These are phyloP conservation scores for Paecilomyces sp. DNA, from an alignment of 2,329 filamentous ascomycete genomes.

Conservation along the genomic window DNA sequence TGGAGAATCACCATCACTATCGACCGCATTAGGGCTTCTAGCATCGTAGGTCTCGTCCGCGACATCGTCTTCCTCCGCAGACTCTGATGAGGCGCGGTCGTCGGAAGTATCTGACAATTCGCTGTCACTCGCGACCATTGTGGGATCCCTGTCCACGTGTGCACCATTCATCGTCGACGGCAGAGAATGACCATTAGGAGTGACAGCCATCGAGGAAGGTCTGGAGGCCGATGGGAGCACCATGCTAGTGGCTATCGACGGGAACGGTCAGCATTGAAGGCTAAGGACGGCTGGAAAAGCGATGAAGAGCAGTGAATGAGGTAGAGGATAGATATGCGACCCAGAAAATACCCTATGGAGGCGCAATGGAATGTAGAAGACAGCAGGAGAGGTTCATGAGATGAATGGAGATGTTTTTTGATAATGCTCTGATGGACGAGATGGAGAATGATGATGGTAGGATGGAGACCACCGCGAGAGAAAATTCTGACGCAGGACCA, in stretches of 20 bases:
- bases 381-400: slow-evolving; percentile 22
- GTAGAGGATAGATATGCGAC: slow-evolving; percentile 28
- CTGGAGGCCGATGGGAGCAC: slow-evolving; percentile 37
- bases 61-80: slow-evolving; percentile 33
- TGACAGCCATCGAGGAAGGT: slow-evolving; percentile 22
- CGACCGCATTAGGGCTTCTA: slow-evolving; percentile 28
- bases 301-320: slow-evolving; percentile 12
- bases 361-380: slow-evolving; percentile 15
- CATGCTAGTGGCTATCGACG: slow-evolving; percentile 36
- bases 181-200: slow-evolving; percentile 27
- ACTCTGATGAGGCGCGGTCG: slow-evolving; percentile 45
- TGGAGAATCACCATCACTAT: slow-evolving; percentile 64
- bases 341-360: slow-evolving; percentile 16
- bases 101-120: slow-evolving; percentile 68
- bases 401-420: slow-evolving; percentile 29
- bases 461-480: slow-evolving; percentile 5
- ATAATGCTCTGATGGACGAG: slow-evolving; percentile 31
- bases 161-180: slow-evolving; percentile 17
- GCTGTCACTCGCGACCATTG: slow-evolving; percentile 58
- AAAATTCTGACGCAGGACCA: slow-evolving; percentile 15
- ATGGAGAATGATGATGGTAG: slow-evolving; percentile 17
- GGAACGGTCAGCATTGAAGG: slow-evolving; percentile 36
- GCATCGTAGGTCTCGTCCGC: slow-evolving; percentile 33
- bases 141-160: slow-evolving; percentile 31
- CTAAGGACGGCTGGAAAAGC: slow-evolving; percentile 13